Percentiles rank a stretch among this genome's conserved stretches.
Evolutionary conservation across 1,284 basidiomycete species (phyloP).

Genomic region (Grifola frondosa): DNA sequence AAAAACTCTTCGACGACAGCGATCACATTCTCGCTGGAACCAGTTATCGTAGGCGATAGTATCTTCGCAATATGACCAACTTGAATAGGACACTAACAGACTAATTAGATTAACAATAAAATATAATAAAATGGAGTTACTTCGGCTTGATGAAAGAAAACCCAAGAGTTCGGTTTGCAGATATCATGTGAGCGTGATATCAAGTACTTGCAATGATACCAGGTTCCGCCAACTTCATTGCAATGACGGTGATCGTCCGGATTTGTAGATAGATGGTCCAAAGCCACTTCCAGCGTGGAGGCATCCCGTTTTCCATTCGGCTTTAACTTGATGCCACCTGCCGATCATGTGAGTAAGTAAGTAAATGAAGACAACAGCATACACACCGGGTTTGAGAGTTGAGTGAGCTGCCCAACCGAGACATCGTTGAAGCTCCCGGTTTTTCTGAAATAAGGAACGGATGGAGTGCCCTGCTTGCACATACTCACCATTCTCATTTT

Average conservation of each 20-base stretch:
- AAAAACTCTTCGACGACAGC: slow-evolving; percentile 6
- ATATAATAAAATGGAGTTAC: too few species aligned
- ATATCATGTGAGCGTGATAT: slow-evolving; percentile 14
- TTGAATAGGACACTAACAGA: background rate
- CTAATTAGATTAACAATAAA: background rate
- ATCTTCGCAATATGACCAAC: slow-evolving; percentile 6
- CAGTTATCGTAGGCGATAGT: background rate
- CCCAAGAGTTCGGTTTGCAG: slow-evolving; percentile 17
- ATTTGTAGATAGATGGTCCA: background rate
- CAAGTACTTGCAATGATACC: slow-evolving; percentile 8
- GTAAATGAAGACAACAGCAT: background rate
- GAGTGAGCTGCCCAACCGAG: slow-evolving; percentile 17
- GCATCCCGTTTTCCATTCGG: background rate
- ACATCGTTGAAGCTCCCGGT: slow-evolving; percentile 17
- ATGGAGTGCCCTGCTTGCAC: slow-evolving; percentile 11
- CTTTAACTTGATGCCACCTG: slow-evolving; percentile 5
- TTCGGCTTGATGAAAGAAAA: slow-evolving; percentile 10
- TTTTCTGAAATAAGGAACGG: slow-evolving; percentile 7
- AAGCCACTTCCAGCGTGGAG: background rate
- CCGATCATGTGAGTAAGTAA: background rate
- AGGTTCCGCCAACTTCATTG: background rate
- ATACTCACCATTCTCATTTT: slow-evolving; percentile 3
- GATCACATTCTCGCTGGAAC: background rate
- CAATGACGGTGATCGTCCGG: background rate
- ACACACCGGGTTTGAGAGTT: background rate